These are phyloP conservation scores for Collybia sp. DNA, from an alignment of 768 basidiomycete genomes.

Conservation along the genomic window DNA sequence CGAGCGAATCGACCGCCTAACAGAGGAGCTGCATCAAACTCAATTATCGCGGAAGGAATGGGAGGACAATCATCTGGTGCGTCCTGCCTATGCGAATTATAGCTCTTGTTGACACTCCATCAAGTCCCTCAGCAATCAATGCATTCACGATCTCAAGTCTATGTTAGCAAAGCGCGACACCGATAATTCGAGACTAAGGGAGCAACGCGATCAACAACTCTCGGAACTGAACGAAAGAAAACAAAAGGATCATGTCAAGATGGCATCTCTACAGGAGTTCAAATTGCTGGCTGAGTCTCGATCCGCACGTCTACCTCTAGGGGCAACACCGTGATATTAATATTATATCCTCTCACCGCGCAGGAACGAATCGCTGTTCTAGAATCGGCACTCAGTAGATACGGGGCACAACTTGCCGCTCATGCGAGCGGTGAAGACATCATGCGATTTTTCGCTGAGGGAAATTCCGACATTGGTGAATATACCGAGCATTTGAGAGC, in stretches of 20 bases:
- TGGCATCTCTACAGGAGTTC: slow-evolving; percentile 57
- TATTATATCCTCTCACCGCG: slow-evolving; percentile 8
- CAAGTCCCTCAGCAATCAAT: slow-evolving; percentile 36
- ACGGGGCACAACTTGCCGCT: slow-evolving; percentile 77
- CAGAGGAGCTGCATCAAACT: slow-evolving; percentile 38
- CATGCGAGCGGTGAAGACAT: slow-evolving; percentile 66
- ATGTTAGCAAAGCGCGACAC: slow-evolving; percentile 60
- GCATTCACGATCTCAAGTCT: slow-evolving; percentile 58
- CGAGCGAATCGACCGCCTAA: slow-evolving; percentile 33
- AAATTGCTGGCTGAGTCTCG: slow-evolving; percentile 62
- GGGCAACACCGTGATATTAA: not conserved
- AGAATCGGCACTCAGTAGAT: slow-evolving; percentile 65
- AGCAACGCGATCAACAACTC: slow-evolving; percentile 61
- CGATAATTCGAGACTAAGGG: slow-evolving; percentile 65
- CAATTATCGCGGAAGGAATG: slow-evolving; percentile 37
- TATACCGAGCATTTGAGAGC: slow-evolving; percentile 51
- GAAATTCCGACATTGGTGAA: slow-evolving; percentile 43
- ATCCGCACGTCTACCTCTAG: slow-evolving; percentile 28
- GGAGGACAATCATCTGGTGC: slow-evolving; percentile 40
- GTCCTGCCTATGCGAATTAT: slow-evolving; percentile 15
- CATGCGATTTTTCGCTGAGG: slow-evolving; percentile 62
- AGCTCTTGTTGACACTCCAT: slow-evolving; percentile 3
- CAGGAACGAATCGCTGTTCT: slow-evolving; percentile 73
- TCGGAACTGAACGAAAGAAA: slow-evolving; percentile 69
- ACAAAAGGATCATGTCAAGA: slow-evolving; percentile 55